phyloP scores from a whole-genome alignment of 345 rosid genomes.

The Limnanthes douglasii region DNA sequence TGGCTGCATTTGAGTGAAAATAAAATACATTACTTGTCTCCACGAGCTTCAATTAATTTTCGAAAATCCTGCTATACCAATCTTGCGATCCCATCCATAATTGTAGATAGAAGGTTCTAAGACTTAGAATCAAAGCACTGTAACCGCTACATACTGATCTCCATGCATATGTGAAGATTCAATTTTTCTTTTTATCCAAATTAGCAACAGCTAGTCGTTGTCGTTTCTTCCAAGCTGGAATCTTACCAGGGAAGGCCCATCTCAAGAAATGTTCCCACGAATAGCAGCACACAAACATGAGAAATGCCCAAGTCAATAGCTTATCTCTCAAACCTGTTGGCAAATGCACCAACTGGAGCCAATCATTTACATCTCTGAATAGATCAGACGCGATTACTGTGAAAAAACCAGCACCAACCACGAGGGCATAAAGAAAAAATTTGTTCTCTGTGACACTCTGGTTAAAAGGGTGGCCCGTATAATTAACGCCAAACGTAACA shows the following conservation, averaged over 20 bases:
- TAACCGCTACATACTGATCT: no score
- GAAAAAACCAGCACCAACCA: constrained; percentile 70
- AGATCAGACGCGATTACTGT: constrained; percentile 67
- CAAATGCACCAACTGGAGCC: constrained; percentile 76
- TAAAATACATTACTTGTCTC: no score
- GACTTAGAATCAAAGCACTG: no score
- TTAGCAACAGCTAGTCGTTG: constrained; percentile 37
- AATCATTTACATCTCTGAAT: constrained; percentile 71
- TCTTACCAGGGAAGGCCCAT: constrained; percentile 77
- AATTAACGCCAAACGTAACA: constrained; percentile 91
- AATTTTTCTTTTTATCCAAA: constrained; percentile 63
- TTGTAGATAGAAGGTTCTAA: no score
- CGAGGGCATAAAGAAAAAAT: constrained; percentile 68
- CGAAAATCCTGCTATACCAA: no score
- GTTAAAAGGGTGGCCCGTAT: constrained; percentile 97
- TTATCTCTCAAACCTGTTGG: constrained; percentile 72
- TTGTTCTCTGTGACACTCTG: constrained; percentile 85
- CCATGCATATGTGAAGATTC: no score
- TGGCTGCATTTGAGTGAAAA: no score
- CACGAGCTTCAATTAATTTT: no score
- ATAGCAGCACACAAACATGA: constrained; percentile 65
- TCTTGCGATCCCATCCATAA: no score
- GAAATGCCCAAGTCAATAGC: constrained; percentile 63
- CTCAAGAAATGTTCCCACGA: constrained; percentile 71
- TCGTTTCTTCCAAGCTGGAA: constrained; percentile 65